Percentiles rank a stretch among this genome's conserved stretches.
These are phyloP conservation scores for Amaranthus hypochondriacus DNA, from an alignment of 148 eudicot species.

Conservation along the genomic window DNA sequence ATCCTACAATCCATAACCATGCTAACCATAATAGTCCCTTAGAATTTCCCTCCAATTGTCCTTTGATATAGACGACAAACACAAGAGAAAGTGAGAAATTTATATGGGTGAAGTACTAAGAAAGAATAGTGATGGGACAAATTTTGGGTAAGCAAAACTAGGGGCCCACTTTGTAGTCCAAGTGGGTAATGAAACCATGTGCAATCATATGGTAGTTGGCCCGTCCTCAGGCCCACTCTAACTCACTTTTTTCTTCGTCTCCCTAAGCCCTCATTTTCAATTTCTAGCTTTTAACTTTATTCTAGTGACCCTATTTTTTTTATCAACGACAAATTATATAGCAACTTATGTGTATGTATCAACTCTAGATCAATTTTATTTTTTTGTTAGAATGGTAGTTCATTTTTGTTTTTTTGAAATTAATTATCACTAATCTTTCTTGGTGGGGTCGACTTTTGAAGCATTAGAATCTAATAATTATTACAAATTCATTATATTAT, in stretches of 20 bases:
- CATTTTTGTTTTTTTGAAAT: background rate
- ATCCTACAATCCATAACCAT: background rate
- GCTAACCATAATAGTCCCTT: conserved; percentile 2
- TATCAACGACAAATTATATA: background rate
- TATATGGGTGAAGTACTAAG: conserved; percentile 11
- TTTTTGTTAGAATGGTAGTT: background rate
- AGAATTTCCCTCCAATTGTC: background rate
- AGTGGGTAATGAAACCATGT: conserved; percentile 81
- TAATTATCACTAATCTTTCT: background rate
- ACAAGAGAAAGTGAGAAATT: background rate
- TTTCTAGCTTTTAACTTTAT: background rate
- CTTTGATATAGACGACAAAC: conserved; percentile 15
- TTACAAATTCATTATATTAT: background rate
- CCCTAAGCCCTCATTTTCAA: conserved; percentile 7
- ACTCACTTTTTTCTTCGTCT: conserved; percentile 30
- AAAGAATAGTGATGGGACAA: conserved; percentile 20
- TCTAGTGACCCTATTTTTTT: background rate
- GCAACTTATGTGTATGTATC: background rate
- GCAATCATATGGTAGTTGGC: conserved; percentile 90
- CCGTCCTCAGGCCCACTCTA: conserved; percentile 39
- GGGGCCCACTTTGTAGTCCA: conserved; percentile 33
- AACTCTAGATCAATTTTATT: background rate
- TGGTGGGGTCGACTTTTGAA: background rate
- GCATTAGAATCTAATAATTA: background rate
- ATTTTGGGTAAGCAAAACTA: conserved; percentile 10